A percentile compares a stretch with the other conserved stretches of the same genome.
phyloP scores from a whole-genome alignment of 345 rosid genomes.

The Melaleuca alternifolia region DNA sequence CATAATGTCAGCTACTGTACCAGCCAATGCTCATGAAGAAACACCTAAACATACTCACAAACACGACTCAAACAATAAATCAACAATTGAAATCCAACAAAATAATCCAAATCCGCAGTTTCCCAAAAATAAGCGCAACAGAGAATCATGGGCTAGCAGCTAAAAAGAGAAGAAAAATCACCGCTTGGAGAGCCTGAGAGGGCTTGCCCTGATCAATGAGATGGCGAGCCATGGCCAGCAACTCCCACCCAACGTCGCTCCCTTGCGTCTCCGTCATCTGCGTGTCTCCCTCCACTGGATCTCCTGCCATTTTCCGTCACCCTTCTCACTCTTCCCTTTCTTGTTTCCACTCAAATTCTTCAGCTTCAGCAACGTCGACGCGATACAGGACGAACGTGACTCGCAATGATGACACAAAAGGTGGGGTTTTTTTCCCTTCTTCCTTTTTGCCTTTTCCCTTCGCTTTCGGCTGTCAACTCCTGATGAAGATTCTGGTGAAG shows the following conservation, averaged over 20 bases:
- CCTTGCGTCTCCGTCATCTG: not conserved
- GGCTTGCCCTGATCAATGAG: constrained; percentile 74
- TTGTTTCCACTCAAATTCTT: not conserved
- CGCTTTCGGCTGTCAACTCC: not conserved
- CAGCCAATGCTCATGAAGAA: not conserved
- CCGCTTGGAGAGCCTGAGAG: constrained; percentile 88
- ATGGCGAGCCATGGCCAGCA: constrained; percentile 58
- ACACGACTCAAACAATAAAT: not conserved
- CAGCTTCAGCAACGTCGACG: not conserved
- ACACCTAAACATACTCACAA: not conserved
- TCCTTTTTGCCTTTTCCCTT: not conserved
- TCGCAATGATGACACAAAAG: not conserved
- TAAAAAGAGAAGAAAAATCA: constrained; percentile 4
- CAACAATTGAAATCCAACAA: not conserved
- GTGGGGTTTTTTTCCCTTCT: not conserved
- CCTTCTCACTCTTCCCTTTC: not conserved
- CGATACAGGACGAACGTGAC: not conserved
- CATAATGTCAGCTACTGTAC: not conserved
- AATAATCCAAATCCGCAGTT: not conserved
- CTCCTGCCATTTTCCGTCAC: not conserved
- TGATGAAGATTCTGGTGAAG: not conserved
- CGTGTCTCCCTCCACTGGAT: not conserved
- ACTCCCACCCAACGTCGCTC: constrained; percentile 17
- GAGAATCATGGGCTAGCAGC: not conserved
- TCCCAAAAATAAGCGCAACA: not conserved